Evolutionary conservation across 2,329 filamentous ascomycete species (phyloP), one percentile per base, ranked within the genome.

Genomic region (Apiospora malaysiana): DNA sequence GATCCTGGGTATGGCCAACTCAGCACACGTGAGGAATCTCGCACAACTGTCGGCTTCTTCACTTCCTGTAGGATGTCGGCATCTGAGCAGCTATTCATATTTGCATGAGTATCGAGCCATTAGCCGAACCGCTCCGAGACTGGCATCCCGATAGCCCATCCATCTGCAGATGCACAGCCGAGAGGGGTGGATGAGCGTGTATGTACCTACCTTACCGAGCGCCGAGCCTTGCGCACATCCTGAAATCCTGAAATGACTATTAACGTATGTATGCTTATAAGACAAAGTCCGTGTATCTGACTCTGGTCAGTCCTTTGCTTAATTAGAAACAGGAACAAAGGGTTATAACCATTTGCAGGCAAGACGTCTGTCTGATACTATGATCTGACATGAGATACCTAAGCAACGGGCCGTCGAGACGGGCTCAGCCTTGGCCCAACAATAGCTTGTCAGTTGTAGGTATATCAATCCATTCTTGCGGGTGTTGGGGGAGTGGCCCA

Each of bases 331-430:
- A 63, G 56, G 32, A 32, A 23, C 56, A 40, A 6, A 56, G 25
- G 25, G 27, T n/a, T 37, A 7, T 37, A 59, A 8, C 51, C 51
- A 37, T 59, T 59, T 59, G 18, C 56, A 10, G 56, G 21, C 27
- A 63, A 63, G 56, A 40, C 56, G 56, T 40, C 14, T 45, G 42
- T 45, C 56, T 23, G 18, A 63, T 18, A 40, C 32, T 32, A 63
- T 63, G 32, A 63, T 63, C 56, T 63, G 56, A 63, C 32, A 40
- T 23, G 23, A 63, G n/a, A 56, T 23, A 56, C 18, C 56, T 40
- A 63, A 63, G 32, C 32, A 63, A 40, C 56, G 56, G 56, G 32
- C 56, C 56, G 56, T 40, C 56, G 2, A n/a, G 32, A 63, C 32
- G 32, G 56, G 56, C 32, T 40, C 18, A 12, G 56, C 32, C 32